Evolutionary conservation across 2,329 filamentous ascomycete species (phyloP).

Genomic region (Colletotrichum phormii): DNA sequence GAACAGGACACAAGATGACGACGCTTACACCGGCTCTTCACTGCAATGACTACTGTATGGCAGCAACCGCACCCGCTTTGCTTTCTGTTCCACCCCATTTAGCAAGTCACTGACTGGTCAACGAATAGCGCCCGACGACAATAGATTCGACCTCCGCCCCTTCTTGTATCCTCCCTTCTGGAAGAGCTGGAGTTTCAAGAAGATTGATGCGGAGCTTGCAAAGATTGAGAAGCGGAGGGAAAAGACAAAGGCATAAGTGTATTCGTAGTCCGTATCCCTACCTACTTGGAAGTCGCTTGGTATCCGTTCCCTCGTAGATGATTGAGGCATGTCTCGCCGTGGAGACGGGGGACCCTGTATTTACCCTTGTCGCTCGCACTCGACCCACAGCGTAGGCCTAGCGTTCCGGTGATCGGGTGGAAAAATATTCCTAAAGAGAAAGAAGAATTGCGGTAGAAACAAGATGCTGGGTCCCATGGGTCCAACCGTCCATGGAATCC

Average conservation of each 20-base stretch:
- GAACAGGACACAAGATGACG: constrained; percentile 37
- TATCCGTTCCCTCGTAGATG: too few relatives aligned
- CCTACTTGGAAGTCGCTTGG: too few relatives aligned
- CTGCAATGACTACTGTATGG: constrained; percentile 37
- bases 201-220: constrained; percentile 51
- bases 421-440: not conserved
- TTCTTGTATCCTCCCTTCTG: constrained; percentile 47
- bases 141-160: constrained; percentile 43
- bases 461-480: not conserved
- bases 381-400: not conserved
- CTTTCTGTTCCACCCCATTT: not conserved
- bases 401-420: not conserved
- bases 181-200: constrained; percentile 51
- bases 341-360: too few relatives aligned
- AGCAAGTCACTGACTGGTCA: not conserved
- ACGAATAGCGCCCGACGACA: constrained; percentile 42
- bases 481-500: too few relatives aligned
- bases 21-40: constrained; percentile 35
- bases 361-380: not conserved
- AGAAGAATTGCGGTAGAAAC: not conserved
- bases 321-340: too few relatives aligned
- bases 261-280: not conserved
- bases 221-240: constrained; percentile 44
- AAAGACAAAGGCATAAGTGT: constrained; percentile 14
- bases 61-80: not conserved